phyloP scores from a whole-genome alignment of 2,329 filamentous ascomycete genomes.

The Zarea fungicola region DNA sequence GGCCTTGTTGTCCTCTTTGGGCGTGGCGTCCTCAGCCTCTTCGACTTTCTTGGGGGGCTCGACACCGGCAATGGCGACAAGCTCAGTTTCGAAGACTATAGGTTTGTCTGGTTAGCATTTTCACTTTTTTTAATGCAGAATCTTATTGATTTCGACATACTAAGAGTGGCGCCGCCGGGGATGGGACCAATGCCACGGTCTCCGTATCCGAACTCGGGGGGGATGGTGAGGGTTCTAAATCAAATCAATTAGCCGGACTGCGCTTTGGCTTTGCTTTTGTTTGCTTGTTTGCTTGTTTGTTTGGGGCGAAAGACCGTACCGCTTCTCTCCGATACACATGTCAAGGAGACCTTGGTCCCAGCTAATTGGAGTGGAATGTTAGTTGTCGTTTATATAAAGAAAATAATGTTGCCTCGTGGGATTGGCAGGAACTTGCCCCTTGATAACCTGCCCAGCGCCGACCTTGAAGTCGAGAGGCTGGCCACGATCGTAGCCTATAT shows the following conservation, averaged over 20 bases:
- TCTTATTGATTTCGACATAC: constrained; percentile 38
- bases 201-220: constrained; percentile 82
- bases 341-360: constrained; percentile 88
- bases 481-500: constrained; percentile 69
- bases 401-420: neutral
- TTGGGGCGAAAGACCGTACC: no score
- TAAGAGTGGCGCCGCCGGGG: constrained; percentile 70
- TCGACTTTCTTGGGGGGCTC: constrained; percentile 12
- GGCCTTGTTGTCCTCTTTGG: constrained; percentile 2
- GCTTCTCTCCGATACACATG: constrained; percentile 95
- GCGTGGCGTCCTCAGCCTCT: constrained; percentile 1
- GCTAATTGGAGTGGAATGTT: constrained; percentile 36
- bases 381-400: constrained; percentile 8
- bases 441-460: constrained; percentile 79
- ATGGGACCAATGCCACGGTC: constrained; percentile 73
- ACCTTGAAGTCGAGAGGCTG: constrained; percentile 73
- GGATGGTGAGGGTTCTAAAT: constrained; percentile 72
- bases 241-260: constrained; percentile 16
- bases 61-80: constrained; percentile 78
- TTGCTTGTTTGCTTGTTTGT: no score
- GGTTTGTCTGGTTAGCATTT: constrained; percentile 15
- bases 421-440: constrained; percentile 67
- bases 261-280: no score
- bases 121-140: neutral
- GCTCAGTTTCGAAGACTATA: constrained; percentile 83